Percentiles rank a stretch among this genome's conserved stretches.
Conservation (phyloP, 495 filamentous ascomycete species). For the Aspergillus baeticus region DNA sequence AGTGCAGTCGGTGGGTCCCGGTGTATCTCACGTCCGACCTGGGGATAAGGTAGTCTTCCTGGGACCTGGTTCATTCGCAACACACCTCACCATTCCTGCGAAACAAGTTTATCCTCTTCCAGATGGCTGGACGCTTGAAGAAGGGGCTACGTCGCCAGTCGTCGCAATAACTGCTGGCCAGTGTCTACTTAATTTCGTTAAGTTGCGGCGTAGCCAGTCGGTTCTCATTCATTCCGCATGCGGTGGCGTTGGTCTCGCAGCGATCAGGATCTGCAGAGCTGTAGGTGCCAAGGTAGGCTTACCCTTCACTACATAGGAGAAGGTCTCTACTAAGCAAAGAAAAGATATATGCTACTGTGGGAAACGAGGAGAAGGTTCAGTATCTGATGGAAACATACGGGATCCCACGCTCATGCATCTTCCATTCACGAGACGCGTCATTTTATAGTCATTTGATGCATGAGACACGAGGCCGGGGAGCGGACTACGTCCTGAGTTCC, state of each 20-base stretch:
- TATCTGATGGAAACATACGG: slow-evolving; percentile 29
- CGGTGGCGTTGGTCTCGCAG: slow-evolving; percentile 24
- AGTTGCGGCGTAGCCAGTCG: slow-evolving; percentile 12
- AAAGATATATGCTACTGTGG: slow-evolving; percentile 40
- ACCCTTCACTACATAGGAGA: too few relatives aligned
- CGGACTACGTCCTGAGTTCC: slow-evolving; percentile 52
- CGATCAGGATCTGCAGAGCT: slow-evolving; percentile 13
- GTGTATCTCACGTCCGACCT: neutral
- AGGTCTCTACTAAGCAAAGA: slow-evolving; percentile 22
- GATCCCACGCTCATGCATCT: slow-evolving; percentile 45
- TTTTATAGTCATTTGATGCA: slow-evolving; percentile 46
- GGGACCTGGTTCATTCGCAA: neutral
- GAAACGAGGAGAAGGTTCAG: slow-evolving; percentile 37
- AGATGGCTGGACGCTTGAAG: slow-evolving; percentile 22
- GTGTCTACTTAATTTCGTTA: slow-evolving; percentile 27
- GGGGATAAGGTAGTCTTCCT: neutral
- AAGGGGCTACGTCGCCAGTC: slow-evolving; percentile 39
- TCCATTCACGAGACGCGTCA: slow-evolving; percentile 45
- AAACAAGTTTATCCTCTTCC: slow-evolving; percentile 22
- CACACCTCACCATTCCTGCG: neutral
- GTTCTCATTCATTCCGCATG: slow-evolving; percentile 29
- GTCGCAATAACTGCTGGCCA: slow-evolving; percentile 41
- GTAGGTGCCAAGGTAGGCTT: slow-evolving; percentile 7
- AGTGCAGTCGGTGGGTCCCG: neutral
- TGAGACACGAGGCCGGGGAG: slow-evolving; percentile 48